These are phyloP conservation scores for Catharanthus roseus DNA, from an alignment of 257 asterid species.

Conservation along the genomic window DNA sequence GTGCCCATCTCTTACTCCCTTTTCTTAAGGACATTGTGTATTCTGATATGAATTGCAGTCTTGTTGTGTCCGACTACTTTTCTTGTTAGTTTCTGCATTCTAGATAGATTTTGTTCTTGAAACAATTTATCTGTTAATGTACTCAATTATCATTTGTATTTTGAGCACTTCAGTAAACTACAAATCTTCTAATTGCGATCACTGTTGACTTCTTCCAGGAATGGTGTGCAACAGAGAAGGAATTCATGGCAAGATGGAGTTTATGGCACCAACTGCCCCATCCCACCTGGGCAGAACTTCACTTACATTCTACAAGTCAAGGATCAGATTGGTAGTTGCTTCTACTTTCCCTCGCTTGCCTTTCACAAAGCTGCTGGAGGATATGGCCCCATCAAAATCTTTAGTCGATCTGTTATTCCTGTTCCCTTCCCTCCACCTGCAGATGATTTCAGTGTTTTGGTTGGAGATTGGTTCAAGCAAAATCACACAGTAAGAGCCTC, in stretches of 20 bases:
- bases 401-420: slow-evolving; percentile 40
- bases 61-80: background rate
- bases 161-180: background rate
- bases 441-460: slow-evolving; percentile 34
- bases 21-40: background rate
- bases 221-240: slow-evolving; percentile 41
- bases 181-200: background rate
- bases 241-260: slow-evolving; percentile 54
- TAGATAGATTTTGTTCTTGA: background rate
- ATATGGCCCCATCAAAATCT: slow-evolving; percentile 36
- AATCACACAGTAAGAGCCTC: slow-evolving; percentile 33
- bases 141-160: background rate
- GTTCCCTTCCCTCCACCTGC: slow-evolving; percentile 44
- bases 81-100: background rate
- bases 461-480: slow-evolving; percentile 46
- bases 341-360: slow-evolving; percentile 42
- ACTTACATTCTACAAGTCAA: slow-evolving; percentile 40
- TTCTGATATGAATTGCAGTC: background rate
- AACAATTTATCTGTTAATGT: background rate
- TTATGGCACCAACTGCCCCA: slow-evolving; percentile 44
- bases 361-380: slow-evolving; percentile 54
- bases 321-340: slow-evolving; percentile 52
- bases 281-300: slow-evolving; percentile 45
- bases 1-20: background rate
- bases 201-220: slow-evolving; percentile 19